Evolutionary conservation across 345 rosid genomes (phyloP), one percentile per base, ranked within the genome.

Genomic region (Diplotaxis tenuifolia): DNA sequence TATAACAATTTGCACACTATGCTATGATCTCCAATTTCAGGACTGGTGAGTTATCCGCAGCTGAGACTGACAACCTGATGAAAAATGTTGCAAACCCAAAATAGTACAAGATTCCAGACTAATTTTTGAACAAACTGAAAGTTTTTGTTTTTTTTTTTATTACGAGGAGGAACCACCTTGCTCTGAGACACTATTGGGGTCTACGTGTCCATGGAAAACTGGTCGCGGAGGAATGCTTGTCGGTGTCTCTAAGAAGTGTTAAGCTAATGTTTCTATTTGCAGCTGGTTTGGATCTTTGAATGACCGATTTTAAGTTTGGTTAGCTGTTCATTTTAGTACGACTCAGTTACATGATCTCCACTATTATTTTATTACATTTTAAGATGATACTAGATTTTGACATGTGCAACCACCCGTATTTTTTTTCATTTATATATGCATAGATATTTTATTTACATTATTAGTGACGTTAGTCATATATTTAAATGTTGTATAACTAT

Each of bases 171-270:
- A 92, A 90, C 77, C 98, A 93, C 58, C 96, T 96, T 72, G 98
- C 96, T 74, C 81, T 91, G 71, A 89, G 98, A 78, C 97, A 94
- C 85, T 91, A 91, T 84, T 94, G 98, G 98, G 96, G 98, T 40
- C 91, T 94, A 23, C 89, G 97, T 4, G 97, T 94, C 6, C 87
- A 97, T 71, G 98, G 98, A 21, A 97, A 8, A 90, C 97, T 7
- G 98, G 96, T 31, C 96, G 97, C 29, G 74, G 98, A 36, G 96
- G 98, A 62, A 89, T 88, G 88, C 88, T 90, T 65, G 96, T 89
- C 62, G 97, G 94, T 85, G 97, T 92, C 70, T 92, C 94, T 10
- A 89, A 89, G 93, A 89, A 92, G 76, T 85, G 83, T 74, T 83
- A 40, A 72, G 68, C 19, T 21, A 1, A 64, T 65, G 45, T 64